These are phyloP conservation scores for Thelonectria discophora DNA, from an alignment of 2,329 filamentous ascomycete genomes.

Conservation along the genomic window DNA sequence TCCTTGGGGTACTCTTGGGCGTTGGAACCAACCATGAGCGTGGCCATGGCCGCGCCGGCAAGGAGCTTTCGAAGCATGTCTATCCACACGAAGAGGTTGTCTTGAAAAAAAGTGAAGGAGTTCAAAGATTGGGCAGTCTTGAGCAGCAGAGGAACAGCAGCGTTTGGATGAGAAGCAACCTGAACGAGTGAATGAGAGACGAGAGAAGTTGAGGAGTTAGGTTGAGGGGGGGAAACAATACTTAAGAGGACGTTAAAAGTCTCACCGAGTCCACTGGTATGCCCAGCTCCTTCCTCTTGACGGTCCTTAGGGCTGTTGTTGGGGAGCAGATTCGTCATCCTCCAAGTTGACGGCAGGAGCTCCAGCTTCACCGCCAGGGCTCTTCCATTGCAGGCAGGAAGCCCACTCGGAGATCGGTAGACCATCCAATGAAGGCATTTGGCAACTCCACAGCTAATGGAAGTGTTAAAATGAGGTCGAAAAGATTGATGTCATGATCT, in stretches of 20 bases:
- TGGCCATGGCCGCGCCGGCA: conserved; percentile 33
- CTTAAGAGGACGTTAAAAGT: background rate
- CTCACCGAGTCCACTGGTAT: background rate
- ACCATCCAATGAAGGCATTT: background rate
- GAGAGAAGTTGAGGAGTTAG: conserved; percentile 4
- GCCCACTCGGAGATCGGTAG: background rate
- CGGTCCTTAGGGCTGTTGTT: conserved; percentile 9
- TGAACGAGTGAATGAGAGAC: conserved; percentile 7
- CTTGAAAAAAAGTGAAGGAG: background rate
- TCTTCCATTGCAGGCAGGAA: background rate
- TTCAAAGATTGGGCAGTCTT: background rate
- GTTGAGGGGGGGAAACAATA: conserved; percentile 11
- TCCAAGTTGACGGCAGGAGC: conserved; percentile 10
- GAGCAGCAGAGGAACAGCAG: background rate
- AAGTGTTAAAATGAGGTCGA: background rate
- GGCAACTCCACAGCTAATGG: background rate
- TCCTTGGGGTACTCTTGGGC: conserved; percentile 45
- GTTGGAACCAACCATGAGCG: conserved; percentile 33
- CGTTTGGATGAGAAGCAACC: background rate
- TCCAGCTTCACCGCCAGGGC: background rate
- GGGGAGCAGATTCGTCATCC: conserved; percentile 15
- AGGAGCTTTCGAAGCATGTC: conserved; percentile 42
- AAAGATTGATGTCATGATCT: background rate
- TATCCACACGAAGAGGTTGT: background rate
- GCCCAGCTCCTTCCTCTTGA: background rate